These are phyloP conservation scores for Sugiyamaella marilandica DNA, from an alignment of 805 yeast genomes.

Conservation along the genomic window DNA sequence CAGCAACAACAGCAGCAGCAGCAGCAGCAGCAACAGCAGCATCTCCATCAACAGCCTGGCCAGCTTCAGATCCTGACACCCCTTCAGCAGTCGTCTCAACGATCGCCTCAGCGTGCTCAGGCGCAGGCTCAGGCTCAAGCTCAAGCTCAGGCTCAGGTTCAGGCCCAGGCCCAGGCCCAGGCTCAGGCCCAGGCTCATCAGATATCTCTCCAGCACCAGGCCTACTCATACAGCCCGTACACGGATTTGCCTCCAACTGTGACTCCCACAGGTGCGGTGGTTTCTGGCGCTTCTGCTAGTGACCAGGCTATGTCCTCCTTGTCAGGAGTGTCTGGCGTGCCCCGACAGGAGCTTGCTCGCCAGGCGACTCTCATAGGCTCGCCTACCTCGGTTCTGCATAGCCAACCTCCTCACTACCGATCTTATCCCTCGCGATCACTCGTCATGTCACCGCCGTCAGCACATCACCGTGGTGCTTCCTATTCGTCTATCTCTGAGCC, in stretches of 20 bases:
- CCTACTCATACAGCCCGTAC: neutral
- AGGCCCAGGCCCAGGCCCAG: neutral
- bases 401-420: neutral
- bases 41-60: conserved; percentile 5
- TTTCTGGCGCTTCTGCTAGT: neutral
- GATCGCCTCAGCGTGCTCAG: conserved; percentile 3
- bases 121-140: neutral
- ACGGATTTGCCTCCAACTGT: neutral
- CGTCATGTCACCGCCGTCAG: neutral
- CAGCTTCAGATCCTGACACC: conserved; percentile 2
- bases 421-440: neutral
- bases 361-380: neutral
- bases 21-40: conserved; percentile 7
- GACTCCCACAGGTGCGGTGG: neutral
- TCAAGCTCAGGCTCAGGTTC: neutral
- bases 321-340: neutral
- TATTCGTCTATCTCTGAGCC: neutral
- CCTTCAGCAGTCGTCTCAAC: conserved; percentile 10
- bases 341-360: neutral
- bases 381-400: neutral
- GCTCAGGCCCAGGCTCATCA: neutral
- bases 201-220: neutral
- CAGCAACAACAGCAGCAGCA: conserved; percentile 11
- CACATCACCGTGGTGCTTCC: neutral
- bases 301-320: neutral